These are phyloP conservation scores for Sisymbrium altissimum DNA, from an alignment of 345 rosid species.

Conservation along the genomic window DNA sequence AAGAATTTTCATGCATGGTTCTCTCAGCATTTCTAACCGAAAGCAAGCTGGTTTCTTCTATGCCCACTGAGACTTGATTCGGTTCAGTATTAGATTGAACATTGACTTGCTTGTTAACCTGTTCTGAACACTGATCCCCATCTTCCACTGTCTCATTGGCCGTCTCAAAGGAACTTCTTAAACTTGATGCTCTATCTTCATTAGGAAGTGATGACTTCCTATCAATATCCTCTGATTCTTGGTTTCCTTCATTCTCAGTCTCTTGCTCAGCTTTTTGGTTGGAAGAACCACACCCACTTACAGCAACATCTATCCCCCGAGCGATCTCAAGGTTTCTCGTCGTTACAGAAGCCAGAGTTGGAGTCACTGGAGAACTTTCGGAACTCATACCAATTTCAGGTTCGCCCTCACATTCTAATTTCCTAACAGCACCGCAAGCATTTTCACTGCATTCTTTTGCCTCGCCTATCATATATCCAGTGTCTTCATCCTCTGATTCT, in stretches of 20 bases:
- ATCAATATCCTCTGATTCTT: neutral
- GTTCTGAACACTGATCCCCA: constrained; percentile 5
- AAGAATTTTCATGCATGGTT: constrained; percentile 1
- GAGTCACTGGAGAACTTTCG: constrained; percentile 5
- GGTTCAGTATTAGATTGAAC: constrained; percentile 10
- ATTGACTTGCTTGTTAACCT: neutral
- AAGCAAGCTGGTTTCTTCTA: constrained; percentile 14
- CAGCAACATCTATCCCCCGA: constrained; percentile 2
- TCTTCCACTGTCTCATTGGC: constrained; percentile 6
- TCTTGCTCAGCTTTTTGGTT: constrained; percentile 22
- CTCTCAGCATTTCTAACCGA: constrained; percentile 7
- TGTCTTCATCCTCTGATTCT: constrained; percentile 17
- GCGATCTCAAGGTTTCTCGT: constrained; percentile 6
- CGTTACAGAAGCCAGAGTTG: neutral
- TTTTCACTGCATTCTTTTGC: neutral
- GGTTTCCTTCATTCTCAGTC: constrained; percentile 25
- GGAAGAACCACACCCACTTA: neutral
- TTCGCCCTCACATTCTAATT: constrained; percentile 20
- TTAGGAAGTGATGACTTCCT: constrained; percentile 27
- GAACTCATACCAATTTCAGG: constrained; percentile 18
- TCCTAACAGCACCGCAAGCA: constrained; percentile 1
- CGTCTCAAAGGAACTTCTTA: constrained; percentile 24
- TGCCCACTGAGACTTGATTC: neutral
- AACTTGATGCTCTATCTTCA: constrained; percentile 34
- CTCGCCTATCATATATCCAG: neutral